These are phyloP conservation scores for Globisporangium emineosum DNA, from an alignment of 352 stramenopile genomes.

Conservation along the genomic window DNA sequence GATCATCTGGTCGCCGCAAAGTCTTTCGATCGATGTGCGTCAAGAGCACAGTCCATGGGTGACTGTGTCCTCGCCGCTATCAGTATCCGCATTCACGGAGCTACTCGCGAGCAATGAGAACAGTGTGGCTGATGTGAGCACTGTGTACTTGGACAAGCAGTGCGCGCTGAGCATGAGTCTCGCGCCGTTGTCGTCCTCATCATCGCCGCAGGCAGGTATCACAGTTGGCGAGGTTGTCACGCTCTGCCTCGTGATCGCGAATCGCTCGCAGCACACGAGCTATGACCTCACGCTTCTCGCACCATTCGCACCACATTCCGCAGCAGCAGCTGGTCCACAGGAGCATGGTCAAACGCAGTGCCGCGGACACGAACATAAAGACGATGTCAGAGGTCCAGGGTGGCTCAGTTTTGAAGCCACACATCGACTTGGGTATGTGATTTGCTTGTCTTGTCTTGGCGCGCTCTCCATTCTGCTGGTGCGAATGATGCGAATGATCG, in stretches of 20 bases:
- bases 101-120: neutral
- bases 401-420: conserved; percentile 63
- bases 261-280: conserved; percentile 37
- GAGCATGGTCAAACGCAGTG: neutral
- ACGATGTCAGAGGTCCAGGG: neutral
- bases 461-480: neutral
- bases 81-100: conserved; percentile 7
- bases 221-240: conserved; percentile 25
- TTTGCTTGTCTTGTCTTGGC: neutral
- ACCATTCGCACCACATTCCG: conserved; percentile 14
- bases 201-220: conserved; percentile 4
- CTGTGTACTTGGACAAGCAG: conserved; percentile 34
- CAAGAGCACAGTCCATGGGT: neutral
- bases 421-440: conserved; percentile 61
- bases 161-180: conserved; percentile 45
- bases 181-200: conserved; percentile 23
- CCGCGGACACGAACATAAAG: neutral
- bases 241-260: conserved; percentile 51
- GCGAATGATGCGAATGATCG: neutral
- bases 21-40: neutral
- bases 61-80: neutral
- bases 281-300: conserved; percentile 72
- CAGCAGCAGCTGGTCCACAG: neutral
- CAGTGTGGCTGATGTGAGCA: neutral
- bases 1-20: conserved; percentile 56